phyloP scores from a whole-genome alignment of 306 rosid genomes.

The Oemleria cerasiformis region DNA sequence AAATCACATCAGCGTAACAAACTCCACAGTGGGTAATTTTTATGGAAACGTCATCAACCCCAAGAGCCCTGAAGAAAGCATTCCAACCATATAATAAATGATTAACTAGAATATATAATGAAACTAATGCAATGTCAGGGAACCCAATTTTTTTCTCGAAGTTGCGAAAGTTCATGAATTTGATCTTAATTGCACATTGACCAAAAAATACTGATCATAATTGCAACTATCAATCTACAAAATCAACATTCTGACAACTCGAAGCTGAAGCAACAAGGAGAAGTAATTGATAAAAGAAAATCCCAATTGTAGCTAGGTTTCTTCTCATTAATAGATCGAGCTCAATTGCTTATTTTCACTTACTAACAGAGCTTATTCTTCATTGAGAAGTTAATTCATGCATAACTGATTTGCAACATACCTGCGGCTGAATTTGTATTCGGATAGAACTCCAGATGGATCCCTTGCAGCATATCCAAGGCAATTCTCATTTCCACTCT shows the following conservation, averaged over 20 bases:
- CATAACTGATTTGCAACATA: constrained; percentile 3
- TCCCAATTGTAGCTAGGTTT: too few relatives aligned
- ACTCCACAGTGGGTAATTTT: constrained; percentile 74
- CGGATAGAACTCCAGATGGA: constrained; percentile 61
- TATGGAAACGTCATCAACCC: constrained; percentile 57
- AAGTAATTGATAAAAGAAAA: neutral
- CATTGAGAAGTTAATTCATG: neutral
- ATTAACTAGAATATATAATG: neutral
- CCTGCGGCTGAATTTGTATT: constrained; percentile 78
- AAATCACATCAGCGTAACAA: constrained; percentile 69
- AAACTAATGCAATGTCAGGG: neutral
- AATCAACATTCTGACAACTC: neutral
- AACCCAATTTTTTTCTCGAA: neutral
- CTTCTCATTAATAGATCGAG: neutral
- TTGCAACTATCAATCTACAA: neutral
- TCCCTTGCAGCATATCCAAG: constrained; percentile 84
- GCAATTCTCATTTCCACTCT: constrained; percentile 41
- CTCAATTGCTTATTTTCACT: neutral
- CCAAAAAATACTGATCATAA: too few relatives aligned
- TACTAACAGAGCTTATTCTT: neutral
- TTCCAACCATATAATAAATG: neutral
- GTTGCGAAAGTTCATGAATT: neutral
- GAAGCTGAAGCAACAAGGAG: neutral
- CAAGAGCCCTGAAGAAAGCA: constrained; percentile 45
- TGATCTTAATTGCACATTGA: neutral